These are phyloP conservation scores for Chamaecrista fasciculata DNA, from an alignment of 306 rosid species.

Conservation along the genomic window DNA sequence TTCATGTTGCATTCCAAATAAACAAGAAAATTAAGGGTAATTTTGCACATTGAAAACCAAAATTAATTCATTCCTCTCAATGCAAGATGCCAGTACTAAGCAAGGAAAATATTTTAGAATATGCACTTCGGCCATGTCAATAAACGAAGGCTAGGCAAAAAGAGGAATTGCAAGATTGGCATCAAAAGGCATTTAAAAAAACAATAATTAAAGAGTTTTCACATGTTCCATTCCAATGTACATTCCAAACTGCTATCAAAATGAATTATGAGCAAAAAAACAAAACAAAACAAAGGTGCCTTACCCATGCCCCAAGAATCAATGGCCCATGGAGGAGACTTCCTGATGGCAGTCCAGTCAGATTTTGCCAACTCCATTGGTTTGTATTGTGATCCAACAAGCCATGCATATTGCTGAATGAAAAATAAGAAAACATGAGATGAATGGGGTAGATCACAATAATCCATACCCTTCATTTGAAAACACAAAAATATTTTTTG, in stretches of 20 bases:
- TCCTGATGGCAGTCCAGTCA: conserved; percentile 82
- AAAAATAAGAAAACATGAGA: conserved; percentile 29
- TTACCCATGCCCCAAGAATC: conserved; percentile 99
- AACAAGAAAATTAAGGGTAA: conserved; percentile 19
- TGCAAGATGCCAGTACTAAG: conserved; percentile 13
- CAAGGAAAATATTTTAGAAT: conserved; percentile 11
- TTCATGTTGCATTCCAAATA: conserved; percentile 50
- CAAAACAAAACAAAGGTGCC: conserved; percentile 32
- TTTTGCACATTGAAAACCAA: conserved; percentile 4
- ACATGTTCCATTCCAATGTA: background rate
- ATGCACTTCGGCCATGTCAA: background rate
- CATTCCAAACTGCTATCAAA: conserved; percentile 26
- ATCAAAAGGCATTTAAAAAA: conserved; percentile 28
- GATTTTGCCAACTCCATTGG: conserved; percentile 83
- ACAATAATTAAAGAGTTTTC: background rate
- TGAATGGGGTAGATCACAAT: conserved; percentile 29
- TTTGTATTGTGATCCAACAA: conserved; percentile 91
- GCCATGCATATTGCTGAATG: conserved; percentile 96
- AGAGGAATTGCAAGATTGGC: conserved; percentile 11
- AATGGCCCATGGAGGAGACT: conserved; percentile 93
- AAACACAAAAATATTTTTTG: background rate
- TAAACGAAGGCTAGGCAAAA: conserved; percentile 8
- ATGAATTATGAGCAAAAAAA: conserved; percentile 16
- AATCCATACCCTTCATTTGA: background rate
- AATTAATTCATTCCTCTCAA: background rate